Percentiles rank a stretch among this genome's conserved stretches.
Evolutionary conservation across 495 filamentous ascomycete genomes (phyloP).

Genomic region (Penicillium pulvis): DNA sequence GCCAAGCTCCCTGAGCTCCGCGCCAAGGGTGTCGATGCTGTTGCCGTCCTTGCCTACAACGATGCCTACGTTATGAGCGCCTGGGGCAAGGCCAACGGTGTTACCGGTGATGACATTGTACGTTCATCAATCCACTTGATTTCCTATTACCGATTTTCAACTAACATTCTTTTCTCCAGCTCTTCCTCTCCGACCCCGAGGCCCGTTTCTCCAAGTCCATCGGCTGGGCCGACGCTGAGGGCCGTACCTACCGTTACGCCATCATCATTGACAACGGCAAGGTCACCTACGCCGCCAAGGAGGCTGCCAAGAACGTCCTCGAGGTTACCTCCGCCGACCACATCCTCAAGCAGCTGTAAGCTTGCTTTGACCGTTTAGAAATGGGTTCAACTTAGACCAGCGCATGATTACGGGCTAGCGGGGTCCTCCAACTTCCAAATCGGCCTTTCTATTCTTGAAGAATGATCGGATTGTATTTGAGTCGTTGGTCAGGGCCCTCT

Average conservation of each 20-base stretch:
- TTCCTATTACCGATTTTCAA: background rate
- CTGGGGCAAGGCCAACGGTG: slow-evolving; percentile 91
- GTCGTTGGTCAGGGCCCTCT: background rate
- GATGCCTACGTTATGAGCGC: slow-evolving; percentile 92
- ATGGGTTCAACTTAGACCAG: slow-evolving; percentile 14
- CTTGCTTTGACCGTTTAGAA: slow-evolving; percentile 8
- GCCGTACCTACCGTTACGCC: slow-evolving; percentile 78
- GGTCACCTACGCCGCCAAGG: slow-evolving; percentile 82
- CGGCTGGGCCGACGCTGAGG: slow-evolving; percentile 77
- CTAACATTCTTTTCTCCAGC: slow-evolving; percentile 44
- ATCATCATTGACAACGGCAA: slow-evolving; percentile 89
- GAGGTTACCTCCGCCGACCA: slow-evolving; percentile 44
- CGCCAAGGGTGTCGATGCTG: slow-evolving; percentile 82
- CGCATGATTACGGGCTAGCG: slow-evolving; percentile 15
- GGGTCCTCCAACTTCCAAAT: background rate
- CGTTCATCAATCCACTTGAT: slow-evolving; percentile 27
- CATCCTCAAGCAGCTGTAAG: slow-evolving; percentile 35
- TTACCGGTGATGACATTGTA: slow-evolving; percentile 79
- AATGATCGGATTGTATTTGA: background rate
- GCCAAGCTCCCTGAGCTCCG: slow-evolving; percentile 70
- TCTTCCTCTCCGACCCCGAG: slow-evolving; percentile 83
- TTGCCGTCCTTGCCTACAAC: slow-evolving; percentile 86
- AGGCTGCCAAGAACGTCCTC: slow-evolving; percentile 67
- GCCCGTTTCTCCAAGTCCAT: slow-evolving; percentile 77
- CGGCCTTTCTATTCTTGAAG: background rate